Percentiles rank a stretch among this genome's conserved stretches.
phyloP scores from a whole-genome alignment of 257 asterid genomes.

The Phtheirospermum japonicum region DNA sequence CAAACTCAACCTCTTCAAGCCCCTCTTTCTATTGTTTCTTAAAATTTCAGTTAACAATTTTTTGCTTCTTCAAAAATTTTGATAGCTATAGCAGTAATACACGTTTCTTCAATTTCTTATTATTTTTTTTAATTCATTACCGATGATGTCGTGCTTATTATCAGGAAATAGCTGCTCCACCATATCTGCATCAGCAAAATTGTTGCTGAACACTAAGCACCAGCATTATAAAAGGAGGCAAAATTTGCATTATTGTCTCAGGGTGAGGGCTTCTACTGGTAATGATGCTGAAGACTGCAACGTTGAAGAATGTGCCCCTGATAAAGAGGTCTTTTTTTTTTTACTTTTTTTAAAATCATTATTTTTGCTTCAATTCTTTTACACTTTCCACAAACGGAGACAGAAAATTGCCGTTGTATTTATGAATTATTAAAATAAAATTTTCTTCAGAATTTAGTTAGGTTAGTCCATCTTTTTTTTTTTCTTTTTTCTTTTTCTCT shows the following conservation, averaged over 20 bases:
- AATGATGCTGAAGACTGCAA: constrained; percentile 62
- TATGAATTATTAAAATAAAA: not conserved
- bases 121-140: no score
- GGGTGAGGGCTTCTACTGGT: constrained; percentile 48
- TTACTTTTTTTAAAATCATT: no score
- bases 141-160: constrained; percentile 44
- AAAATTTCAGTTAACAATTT: not conserved
- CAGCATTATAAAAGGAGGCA: constrained; percentile 35
- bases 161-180: constrained; percentile 43
- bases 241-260: constrained; percentile 27
- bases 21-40: not conserved
- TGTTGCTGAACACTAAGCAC: constrained; percentile 31
- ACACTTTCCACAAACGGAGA: no score
- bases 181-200: constrained; percentile 29
- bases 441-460: not conserved
- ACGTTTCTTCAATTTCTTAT: no score
- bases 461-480: not conserved
- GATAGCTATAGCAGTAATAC: not conserved
- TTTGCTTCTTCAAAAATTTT: no score
- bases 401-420: no score
- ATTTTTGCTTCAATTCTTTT: no score
- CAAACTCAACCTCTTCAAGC: constrained; percentile 4
- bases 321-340: constrained; percentile 99
- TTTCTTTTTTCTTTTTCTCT: no score
- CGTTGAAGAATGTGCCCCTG: constrained; percentile 91